phyloP scores from a whole-genome alignment of 805 yeast species.

The Naumovozyma castellii region DNA sequence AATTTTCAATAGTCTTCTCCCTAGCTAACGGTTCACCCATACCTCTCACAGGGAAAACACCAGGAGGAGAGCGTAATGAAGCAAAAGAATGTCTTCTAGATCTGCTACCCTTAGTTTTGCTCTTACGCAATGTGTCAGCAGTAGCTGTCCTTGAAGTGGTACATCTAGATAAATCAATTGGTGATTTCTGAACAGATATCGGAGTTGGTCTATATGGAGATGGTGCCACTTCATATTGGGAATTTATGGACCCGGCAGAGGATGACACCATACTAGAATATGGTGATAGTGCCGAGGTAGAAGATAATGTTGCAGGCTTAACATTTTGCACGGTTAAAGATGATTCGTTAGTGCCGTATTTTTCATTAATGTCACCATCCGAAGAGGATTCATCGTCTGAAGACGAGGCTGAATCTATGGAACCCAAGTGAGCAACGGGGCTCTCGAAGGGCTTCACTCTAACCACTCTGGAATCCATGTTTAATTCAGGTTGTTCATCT shows the following conservation, averaged over 20 bases:
- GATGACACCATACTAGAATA: background rate
- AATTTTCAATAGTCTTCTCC: constrained; percentile 50
- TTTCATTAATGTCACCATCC: background rate
- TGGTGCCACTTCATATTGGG: background rate
- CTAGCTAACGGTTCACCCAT: constrained; percentile 57
- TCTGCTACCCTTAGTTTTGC: background rate
- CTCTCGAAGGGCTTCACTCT: constrained; percentile 27
- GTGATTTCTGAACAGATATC: too few relatives aligned
- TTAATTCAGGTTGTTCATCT: constrained; percentile 74
- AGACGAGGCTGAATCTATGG: background rate
- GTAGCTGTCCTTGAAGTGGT: background rate
- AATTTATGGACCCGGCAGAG: background rate
- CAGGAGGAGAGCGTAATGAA: constrained; percentile 50
- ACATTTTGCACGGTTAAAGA: too few relatives aligned
- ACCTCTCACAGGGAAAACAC: constrained; percentile 72
- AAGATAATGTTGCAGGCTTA: too few relatives aligned
- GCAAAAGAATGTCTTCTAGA: background rate
- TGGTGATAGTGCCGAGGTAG: background rate
- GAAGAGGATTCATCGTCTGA: background rate
- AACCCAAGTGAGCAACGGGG: background rate
- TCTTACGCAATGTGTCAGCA: background rate
- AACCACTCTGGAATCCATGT: constrained; percentile 71
- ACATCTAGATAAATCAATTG: too few relatives aligned
- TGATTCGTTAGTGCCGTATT: too few relatives aligned
- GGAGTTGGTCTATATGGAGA: background rate